Percentiles rank a stretch among this genome's conserved stretches.
phyloP scores from a whole-genome alignment of 192 early-diverging fungal species.

The Gamsiella multidivaricata region DNA sequence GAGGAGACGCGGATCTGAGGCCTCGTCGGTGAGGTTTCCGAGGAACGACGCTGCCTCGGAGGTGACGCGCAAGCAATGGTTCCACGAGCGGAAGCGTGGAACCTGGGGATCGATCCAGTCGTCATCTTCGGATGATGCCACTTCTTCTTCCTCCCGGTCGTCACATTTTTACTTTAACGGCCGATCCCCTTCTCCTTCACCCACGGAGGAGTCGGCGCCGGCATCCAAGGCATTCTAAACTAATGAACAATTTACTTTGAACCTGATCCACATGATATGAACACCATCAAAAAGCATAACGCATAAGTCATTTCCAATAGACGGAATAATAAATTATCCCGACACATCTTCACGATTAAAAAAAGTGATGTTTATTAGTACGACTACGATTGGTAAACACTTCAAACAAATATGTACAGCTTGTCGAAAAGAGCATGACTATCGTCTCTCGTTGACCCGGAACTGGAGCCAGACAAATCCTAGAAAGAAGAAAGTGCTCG shows the following conservation, averaged over 20 bases:
- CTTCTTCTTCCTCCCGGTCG: slow-evolving; percentile 26
- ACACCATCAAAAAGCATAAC: no score
- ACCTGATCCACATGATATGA: background rate
- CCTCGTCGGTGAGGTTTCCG: slow-evolving; percentile 1
- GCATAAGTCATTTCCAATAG: no score
- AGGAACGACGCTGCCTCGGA: slow-evolving; percentile 3
- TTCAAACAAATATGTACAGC: no score
- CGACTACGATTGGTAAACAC: no score
- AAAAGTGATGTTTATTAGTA: no score
- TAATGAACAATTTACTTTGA: background rate
- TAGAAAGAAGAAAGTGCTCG: slow-evolving; percentile 69
- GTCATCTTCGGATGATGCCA: slow-evolving; percentile 35
- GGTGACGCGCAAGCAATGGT: slow-evolving; percentile 32
- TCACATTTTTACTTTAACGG: slow-evolving; percentile 54
- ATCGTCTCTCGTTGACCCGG: slow-evolving; percentile 86
- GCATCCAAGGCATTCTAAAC: slow-evolving; percentile 17
- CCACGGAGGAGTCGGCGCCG: slow-evolving; percentile 28
- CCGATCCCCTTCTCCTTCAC: slow-evolving; percentile 42
- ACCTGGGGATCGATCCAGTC: slow-evolving; percentile 44
- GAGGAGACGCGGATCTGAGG: slow-evolving; percentile 3
- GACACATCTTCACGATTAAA: no score
- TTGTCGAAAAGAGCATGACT: slow-evolving; percentile 25
- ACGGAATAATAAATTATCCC: no score
- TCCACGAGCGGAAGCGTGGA: slow-evolving; percentile 7
- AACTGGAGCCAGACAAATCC: slow-evolving; percentile 82